phyloP scores from a whole-genome alignment of 225 moss, liverwort and hornwort species.

The Polytrichum formosum region DNA sequence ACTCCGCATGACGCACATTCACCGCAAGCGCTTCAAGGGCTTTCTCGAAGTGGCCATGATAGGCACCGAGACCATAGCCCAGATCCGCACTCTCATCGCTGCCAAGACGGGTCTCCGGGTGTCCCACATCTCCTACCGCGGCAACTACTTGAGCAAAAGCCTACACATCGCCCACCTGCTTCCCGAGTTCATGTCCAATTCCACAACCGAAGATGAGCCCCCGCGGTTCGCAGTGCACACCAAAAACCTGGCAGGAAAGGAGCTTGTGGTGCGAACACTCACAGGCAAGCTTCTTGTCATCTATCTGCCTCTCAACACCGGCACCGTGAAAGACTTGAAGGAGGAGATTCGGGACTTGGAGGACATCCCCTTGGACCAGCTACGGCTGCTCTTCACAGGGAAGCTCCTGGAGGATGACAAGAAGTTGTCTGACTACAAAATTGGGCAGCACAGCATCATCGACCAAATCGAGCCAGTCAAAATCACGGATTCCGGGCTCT shows the following conservation, averaged over 20 bases:
- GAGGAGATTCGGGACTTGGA: conserved; percentile 1
- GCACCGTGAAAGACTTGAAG: neutral
- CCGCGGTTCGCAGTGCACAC: neutral
- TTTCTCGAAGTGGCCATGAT: neutral
- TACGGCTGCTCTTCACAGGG: neutral
- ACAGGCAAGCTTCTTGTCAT: neutral
- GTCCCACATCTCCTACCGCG: neutral
- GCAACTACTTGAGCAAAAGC: neutral
- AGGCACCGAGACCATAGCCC: neutral
- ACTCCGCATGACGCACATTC: neutral
- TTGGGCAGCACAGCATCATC: neutral
- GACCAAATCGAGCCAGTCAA: neutral
- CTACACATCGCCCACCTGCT: neutral
- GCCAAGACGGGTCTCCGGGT: neutral
- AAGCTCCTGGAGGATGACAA: neutral
- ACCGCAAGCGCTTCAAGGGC: neutral
- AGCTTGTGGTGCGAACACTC: neutral
- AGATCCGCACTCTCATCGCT: neutral
- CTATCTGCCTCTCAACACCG: neutral
- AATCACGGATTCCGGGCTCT: too few species aligned
- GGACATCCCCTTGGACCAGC: conserved; percentile 1
- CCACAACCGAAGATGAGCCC: neutral
- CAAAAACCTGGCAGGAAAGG: neutral
- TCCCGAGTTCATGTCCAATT: neutral
- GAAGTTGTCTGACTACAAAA: neutral